phyloP scores from a whole-genome alignment of 331 rosid genomes.

The Malus hybrid region DNA sequence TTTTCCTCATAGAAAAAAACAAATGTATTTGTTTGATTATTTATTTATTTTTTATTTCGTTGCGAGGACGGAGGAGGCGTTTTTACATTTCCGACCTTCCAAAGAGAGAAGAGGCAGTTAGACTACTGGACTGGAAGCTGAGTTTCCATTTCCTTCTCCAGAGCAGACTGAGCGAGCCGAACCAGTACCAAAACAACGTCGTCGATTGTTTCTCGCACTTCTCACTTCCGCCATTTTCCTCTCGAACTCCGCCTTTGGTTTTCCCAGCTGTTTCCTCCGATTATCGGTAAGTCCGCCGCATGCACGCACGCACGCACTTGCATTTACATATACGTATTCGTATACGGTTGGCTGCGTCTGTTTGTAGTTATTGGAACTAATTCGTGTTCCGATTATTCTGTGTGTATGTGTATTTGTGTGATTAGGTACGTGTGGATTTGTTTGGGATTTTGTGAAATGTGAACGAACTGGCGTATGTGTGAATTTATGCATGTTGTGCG shows the following conservation, averaged over 20 bases:
- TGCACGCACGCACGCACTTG: neutral
- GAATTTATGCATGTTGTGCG: neutral
- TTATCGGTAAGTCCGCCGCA: constrained; percentile 29
- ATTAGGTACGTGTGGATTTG: no score
- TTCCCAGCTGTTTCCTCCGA: constrained; percentile 14
- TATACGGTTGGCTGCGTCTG: neutral
- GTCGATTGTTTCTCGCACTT: constrained; percentile 5
- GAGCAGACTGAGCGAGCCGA: neutral
- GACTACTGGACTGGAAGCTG: neutral
- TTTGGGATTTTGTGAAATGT: neutral
- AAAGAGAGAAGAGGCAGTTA: neutral
- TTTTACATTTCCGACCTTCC: neutral
- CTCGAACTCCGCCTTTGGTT: constrained; percentile 25
- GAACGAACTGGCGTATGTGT: neutral
- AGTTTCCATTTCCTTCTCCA: neutral
- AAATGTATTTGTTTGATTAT: neutral
- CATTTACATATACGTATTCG: neutral
- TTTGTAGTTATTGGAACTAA: neutral
- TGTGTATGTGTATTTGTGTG: neutral
- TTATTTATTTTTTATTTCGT: no score
- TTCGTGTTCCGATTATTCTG: neutral
- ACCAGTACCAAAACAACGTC: neutral
- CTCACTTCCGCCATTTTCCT: constrained; percentile 24
- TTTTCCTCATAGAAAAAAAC: neutral
- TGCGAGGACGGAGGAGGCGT: neutral